Evolutionary conservation across 495 filamentous ascomycete genomes (phyloP), one percentile per base, ranked within the genome.

Genomic region (Apodospora peruviana): DNA sequence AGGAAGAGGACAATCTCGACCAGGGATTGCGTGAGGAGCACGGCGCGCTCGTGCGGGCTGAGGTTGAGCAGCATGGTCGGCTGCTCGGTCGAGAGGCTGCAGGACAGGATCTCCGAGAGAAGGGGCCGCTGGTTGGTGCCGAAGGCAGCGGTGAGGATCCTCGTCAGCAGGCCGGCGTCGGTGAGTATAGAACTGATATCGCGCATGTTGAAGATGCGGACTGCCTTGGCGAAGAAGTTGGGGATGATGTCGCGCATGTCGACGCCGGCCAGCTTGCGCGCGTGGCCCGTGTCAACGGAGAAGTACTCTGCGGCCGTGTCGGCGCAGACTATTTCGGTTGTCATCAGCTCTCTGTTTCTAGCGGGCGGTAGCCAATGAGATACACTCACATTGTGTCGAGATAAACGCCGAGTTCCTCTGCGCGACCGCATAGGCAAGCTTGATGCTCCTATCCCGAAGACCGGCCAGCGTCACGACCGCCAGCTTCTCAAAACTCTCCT

Each of bases 201-300:
- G 18, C 53, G 52, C 45, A 64, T 40, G 50, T 64, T 64, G 58
- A 64, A 64, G 52, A 64, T 51, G 7, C 46, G 44, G 29, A 57
- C 36, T 9, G 58, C 56, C 40, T 64, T 61, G 36, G 50, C 32
- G 43, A 52, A 57, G 51, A 64, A 61, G 51, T 64, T 51, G 50
- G 61, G 61, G 19, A 64, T 45, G 43, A 64, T 64, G 22, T 64
- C 58, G 55, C 47, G 47, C 20, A 61, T 59, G 37, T 55, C 61
- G 23, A 61, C 47, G 46, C 61, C 61, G 48, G 49, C 34, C 19
- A 51, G 24, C 32, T 64, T 64, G 47, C 61, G 61, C 12, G 55
- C 61, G 47, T 64, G 61, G 11, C 48, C 51, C 10, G 61, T 64
- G 48, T 64, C 51, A 39, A 59, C 56, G 25, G 49, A 50, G 41